Percentiles rank a stretch among this genome's conserved stretches.
These are phyloP conservation scores for Zygnema circumcarinatum DNA, from an alignment of 139 green algal genomes.

Conservation along the genomic window DNA sequence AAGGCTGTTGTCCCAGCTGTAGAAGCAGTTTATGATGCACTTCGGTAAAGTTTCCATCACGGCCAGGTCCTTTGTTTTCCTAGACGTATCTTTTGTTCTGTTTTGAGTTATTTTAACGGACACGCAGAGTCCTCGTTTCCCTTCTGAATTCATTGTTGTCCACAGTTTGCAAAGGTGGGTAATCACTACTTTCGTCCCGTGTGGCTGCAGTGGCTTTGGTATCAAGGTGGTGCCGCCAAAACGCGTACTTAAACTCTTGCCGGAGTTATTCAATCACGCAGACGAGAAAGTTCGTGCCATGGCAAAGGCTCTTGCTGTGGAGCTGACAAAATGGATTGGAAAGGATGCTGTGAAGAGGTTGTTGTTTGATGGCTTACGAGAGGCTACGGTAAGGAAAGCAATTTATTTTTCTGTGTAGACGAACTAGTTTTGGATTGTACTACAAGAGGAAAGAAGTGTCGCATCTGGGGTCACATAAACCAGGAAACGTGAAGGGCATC, in stretches of 20 bases:
- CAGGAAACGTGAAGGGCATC: no score
- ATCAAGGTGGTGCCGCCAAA: slow-evolving; percentile 73
- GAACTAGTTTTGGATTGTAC: no score
- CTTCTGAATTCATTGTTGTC: no score
- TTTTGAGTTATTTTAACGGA: no score
- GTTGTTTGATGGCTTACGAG: slow-evolving; percentile 86
- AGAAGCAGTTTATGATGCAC: slow-evolving; percentile 64
- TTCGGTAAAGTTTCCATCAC: slow-evolving; percentile 33
- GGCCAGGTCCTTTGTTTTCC: background rate
- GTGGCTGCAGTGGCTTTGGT: slow-evolving; percentile 42
- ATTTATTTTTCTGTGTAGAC: background rate
- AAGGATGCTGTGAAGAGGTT: slow-evolving; percentile 71
- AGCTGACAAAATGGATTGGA: slow-evolving; percentile 83
- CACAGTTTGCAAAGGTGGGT: no score
- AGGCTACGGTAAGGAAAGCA: slow-evolving; percentile 72
- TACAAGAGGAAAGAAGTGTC: no score
- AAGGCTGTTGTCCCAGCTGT: slow-evolving; percentile 84
- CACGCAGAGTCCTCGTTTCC: no score
- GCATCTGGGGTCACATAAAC: no score
- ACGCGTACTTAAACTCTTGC: slow-evolving; percentile 83
- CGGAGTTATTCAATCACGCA: slow-evolving; percentile 83
- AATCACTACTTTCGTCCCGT: no score
- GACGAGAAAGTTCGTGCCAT: slow-evolving; percentile 83
- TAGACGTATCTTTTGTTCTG: background rate
- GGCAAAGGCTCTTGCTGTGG: slow-evolving; percentile 84